Percentiles rank a stretch among this genome's conserved stretches.
These are phyloP conservation scores for Podospora pseudopauciseta DNA, from an alignment of 495 filamentous ascomycete species.

Conservation along the genomic window DNA sequence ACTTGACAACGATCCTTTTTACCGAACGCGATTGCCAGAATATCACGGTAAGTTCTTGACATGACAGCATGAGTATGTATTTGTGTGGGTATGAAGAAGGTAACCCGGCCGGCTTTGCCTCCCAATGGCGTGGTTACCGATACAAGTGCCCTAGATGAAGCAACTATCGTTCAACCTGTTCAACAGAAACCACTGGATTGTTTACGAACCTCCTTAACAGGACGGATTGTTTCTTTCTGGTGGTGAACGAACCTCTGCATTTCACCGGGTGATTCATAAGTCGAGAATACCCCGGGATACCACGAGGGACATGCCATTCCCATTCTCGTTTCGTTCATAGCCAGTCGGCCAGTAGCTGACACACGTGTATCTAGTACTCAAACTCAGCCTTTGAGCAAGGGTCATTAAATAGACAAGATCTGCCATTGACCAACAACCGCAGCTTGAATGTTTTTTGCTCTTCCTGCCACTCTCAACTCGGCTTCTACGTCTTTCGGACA, in stretches of 20 bases:
- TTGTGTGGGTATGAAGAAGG: constrained; percentile 79
- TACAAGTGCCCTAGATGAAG: constrained; percentile 86
- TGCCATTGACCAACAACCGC: constrained; percentile 11
- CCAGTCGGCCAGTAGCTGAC: constrained; percentile 32
- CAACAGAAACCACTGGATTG: constrained; percentile 21
- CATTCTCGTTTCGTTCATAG: background rate
- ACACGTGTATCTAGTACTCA: constrained; percentile 21
- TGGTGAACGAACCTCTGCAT: constrained; percentile 41
- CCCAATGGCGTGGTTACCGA: constrained; percentile 70
- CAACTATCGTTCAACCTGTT: constrained; percentile 28
- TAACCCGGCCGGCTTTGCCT: constrained; percentile 56
- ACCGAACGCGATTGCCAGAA: constrained; percentile 58
- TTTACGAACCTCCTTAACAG: constrained; percentile 23
- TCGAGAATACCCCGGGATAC: constrained; percentile 51
- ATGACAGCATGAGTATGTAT: background rate
- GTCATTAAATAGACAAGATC: constrained; percentile 16
- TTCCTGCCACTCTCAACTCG: constrained; percentile 41
- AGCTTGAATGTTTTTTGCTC: constrained; percentile 41
- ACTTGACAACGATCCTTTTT: constrained; percentile 71
- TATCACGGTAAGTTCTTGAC: constrained; percentile 55
- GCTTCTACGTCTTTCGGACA: constrained; percentile 51
- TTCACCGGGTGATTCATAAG: constrained; percentile 50
- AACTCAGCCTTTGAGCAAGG: constrained; percentile 23
- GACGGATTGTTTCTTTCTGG: constrained; percentile 33
- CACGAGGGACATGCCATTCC: constrained; percentile 55